These are phyloP conservation scores for Stemphylium vesicarium DNA, from an alignment of 2,329 filamentous ascomycete species.

Conservation along the genomic window DNA sequence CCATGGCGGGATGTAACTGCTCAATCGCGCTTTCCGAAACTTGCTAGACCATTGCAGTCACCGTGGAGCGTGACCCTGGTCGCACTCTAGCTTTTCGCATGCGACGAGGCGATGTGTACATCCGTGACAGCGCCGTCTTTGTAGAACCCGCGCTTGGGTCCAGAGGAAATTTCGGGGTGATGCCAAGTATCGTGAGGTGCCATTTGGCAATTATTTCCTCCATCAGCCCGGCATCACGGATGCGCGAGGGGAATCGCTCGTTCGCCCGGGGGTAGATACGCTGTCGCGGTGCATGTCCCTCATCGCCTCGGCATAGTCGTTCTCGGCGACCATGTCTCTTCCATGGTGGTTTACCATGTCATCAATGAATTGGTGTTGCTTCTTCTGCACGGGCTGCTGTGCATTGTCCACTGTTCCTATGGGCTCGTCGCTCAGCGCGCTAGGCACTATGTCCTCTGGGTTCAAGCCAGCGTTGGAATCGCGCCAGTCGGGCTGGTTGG, in stretches of 20 bases:
- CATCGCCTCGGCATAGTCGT: slow-evolving; percentile 39
- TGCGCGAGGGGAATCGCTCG: slow-evolving; percentile 7
- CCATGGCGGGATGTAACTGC: too few relatives aligned
- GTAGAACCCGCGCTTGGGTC: neutral
- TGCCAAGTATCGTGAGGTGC: neutral
- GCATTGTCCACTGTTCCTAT: slow-evolving; percentile 21
- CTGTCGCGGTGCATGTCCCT: slow-evolving; percentile 34
- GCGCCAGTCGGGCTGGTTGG: slow-evolving; percentile 21
- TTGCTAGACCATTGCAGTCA: too few relatives aligned
- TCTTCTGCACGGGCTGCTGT: slow-evolving; percentile 23
- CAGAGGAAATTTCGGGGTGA: neutral
- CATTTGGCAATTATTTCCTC: neutral
- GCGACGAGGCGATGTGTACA: neutral
- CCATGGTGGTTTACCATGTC: slow-evolving; percentile 22
- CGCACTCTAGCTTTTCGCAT: neutral
- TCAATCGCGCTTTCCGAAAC: too few relatives aligned
- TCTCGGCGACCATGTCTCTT: slow-evolving; percentile 30
- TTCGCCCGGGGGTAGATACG: slow-evolving; percentile 6
- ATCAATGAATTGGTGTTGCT: slow-evolving; percentile 28
- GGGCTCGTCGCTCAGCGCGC: slow-evolving; percentile 31
- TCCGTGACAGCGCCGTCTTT: neutral
- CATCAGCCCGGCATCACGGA: slow-evolving; percentile 5
- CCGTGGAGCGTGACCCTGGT: neutral
- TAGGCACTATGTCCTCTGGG: slow-evolving; percentile 42
- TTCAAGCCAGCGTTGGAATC: slow-evolving; percentile 22